Conservation (phyloP, 78 protist genomes). For the Pigoraptor vietnamica region DNA sequence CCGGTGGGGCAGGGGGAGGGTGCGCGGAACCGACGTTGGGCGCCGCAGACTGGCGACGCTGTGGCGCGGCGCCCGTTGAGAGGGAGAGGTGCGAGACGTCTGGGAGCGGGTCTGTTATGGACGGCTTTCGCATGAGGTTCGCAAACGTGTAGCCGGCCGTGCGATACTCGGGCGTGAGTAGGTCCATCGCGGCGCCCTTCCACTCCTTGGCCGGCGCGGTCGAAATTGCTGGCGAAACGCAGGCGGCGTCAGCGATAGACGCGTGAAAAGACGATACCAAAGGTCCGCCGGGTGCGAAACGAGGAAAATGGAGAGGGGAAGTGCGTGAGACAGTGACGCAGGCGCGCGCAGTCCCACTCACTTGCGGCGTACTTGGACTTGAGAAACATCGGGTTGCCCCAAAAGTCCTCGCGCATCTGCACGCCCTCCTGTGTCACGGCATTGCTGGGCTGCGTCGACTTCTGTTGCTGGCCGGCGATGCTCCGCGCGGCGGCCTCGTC, state of each 20-base stretch:
- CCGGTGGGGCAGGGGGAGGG: background rate
- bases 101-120: background rate
- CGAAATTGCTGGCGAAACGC: background rate
- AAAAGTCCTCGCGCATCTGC: background rate
- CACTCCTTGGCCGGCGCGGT: background rate
- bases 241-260: background rate
- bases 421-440: background rate
- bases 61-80: background rate
- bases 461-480: background rate
- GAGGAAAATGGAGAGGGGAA: background rate
- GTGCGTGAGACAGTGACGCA: background rate
- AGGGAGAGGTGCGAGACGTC: background rate
- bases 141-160: background rate
- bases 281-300: background rate
- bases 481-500: background rate
- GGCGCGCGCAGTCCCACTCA: no score
- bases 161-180: background rate
- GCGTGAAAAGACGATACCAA: background rate
- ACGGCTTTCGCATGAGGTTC: background rate
- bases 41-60: background rate
- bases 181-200: background rate
- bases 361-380: background rate
- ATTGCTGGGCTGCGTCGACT: background rate
- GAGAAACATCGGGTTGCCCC: background rate
- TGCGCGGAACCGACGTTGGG: background rate